phyloP scores from a whole-genome alignment of 805 yeast species.

The Yamadazyma scolyti region DNA sequence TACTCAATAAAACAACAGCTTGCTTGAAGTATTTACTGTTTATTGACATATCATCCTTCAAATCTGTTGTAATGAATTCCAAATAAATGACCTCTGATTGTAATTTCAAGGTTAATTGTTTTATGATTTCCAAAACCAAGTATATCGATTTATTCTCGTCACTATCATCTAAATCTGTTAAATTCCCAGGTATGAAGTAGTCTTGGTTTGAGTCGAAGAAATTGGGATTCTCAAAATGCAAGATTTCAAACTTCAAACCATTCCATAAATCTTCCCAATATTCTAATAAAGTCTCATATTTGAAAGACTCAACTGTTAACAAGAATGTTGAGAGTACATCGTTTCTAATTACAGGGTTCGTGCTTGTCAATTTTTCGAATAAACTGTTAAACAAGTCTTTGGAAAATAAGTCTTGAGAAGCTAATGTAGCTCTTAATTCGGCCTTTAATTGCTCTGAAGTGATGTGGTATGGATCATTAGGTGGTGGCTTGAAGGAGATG shows the following conservation, averaged over 20 bases:
- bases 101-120: slow-evolving; percentile 18
- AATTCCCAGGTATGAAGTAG: slow-evolving; percentile 22
- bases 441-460: slow-evolving; percentile 68
- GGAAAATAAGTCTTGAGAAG: slow-evolving; percentile 61
- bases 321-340: slow-evolving; percentile 69
- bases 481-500: slow-evolving; percentile 89
- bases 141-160: slow-evolving; percentile 34
- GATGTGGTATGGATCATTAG: slow-evolving; percentile 81
- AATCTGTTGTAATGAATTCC: slow-evolving; percentile 35
- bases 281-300: slow-evolving; percentile 43
- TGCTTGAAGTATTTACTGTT: slow-evolving; percentile 57
- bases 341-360: slow-evolving; percentile 66
- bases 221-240: slow-evolving; percentile 56
- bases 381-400: slow-evolving; percentile 73
- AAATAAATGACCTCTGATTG: slow-evolving; percentile 3
- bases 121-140: slow-evolving; percentile 35
- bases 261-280: slow-evolving; percentile 82
- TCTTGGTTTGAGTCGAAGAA: slow-evolving; percentile 22
- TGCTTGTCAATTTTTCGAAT: slow-evolving; percentile 73
- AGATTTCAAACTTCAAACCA: slow-evolving; percentile 81
- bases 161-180: slow-evolving; percentile 24
- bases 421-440: slow-evolving; percentile 57
- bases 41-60: slow-evolving; percentile 49
- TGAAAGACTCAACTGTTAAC: slow-evolving; percentile 52
- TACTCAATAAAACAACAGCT: slow-evolving; percentile 56